Conservation (phyloP, 768 basidiomycete species). For the Lanmaoa pseudosensibilis region DNA sequence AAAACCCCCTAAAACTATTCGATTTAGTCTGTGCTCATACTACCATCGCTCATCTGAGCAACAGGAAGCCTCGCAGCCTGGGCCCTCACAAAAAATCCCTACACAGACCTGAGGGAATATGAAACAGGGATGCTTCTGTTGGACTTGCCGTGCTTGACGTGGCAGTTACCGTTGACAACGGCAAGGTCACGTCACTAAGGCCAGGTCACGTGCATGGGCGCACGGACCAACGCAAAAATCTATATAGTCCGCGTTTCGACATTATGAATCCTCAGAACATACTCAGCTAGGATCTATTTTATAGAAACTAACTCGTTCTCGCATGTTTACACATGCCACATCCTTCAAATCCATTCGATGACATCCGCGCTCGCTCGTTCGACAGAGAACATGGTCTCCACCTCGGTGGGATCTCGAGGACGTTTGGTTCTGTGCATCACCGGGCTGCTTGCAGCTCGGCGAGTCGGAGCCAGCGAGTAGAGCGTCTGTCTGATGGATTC, state of each 20-base stretch:
- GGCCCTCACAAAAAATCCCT: not conserved
- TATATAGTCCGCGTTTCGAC: constrained; percentile 34
- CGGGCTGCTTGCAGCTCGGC: constrained; percentile 30
- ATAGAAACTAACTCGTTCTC: constrained; percentile 79
- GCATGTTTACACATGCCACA: constrained; percentile 77
- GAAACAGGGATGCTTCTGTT: not conserved
- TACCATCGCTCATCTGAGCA: not conserved
- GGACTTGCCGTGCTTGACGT: not conserved
- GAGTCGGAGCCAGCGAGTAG: constrained; percentile 48
- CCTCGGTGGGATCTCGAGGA: constrained; percentile 52
- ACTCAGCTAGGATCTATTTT: constrained; percentile 81
- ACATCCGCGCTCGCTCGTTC: constrained; percentile 62
- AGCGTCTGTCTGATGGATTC: constrained; percentile 66
- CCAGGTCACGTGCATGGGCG: constrained; percentile 24
- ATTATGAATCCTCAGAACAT: constrained; percentile 56
- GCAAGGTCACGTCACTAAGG: not conserved
- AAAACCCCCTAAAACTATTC: not conserved
- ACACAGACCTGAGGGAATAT: not conserved
- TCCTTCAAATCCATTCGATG: constrained; percentile 73
- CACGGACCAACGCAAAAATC: constrained; percentile 35
- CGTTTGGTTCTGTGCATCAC: constrained; percentile 48
- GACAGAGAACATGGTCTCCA: constrained; percentile 60
- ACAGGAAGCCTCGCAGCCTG: not conserved
- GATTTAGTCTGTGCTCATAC: not conserved
- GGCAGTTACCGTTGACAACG: not conserved